Percentiles rank a stretch among this genome's conserved stretches.
Evolutionary conservation across 495 filamentous ascomycete genomes (phyloP).

Genomic region (Neurospora sp.): DNA sequence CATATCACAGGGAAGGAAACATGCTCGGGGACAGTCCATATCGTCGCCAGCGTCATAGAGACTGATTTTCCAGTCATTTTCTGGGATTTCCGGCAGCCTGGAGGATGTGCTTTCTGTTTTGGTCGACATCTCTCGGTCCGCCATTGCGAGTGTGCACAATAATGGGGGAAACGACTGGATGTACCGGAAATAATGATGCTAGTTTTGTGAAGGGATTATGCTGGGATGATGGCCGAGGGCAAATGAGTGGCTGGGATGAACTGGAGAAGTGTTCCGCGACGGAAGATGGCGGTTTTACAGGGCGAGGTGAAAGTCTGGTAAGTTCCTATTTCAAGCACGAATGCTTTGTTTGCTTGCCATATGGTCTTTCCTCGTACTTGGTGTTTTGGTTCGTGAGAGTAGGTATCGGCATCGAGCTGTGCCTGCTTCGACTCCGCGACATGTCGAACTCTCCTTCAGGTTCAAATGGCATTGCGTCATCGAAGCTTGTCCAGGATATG

Average conservation of each 20-base stretch:
- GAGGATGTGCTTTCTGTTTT: neutral
- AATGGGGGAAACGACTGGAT: neutral
- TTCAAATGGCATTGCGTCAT: neutral
- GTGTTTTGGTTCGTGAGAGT: neutral
- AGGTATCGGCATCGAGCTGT: neutral
- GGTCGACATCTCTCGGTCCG: neutral
- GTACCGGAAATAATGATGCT: neutral
- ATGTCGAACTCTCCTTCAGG: neutral
- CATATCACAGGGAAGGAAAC: constrained; percentile 14
- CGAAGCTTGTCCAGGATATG: neutral
- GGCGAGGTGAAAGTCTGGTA: neutral
- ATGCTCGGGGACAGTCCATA: constrained; percentile 12
- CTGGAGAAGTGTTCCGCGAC: neutral
- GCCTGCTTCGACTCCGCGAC: neutral
- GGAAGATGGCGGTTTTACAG: neutral
- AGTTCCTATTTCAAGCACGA: neutral
- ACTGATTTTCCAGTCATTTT: constrained; percentile 9
- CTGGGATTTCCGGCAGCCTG: neutral
- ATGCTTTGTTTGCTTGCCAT: neutral
- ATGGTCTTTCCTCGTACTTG: neutral
- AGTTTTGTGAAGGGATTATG: neutral
- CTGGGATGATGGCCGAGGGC: neutral
- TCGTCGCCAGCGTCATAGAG: constrained; percentile 13
- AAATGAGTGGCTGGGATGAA: neutral
- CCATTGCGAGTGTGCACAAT: neutral